phyloP scores from a whole-genome alignment of 257 asterid genomes.

The Solanum pinnatisectum region DNA sequence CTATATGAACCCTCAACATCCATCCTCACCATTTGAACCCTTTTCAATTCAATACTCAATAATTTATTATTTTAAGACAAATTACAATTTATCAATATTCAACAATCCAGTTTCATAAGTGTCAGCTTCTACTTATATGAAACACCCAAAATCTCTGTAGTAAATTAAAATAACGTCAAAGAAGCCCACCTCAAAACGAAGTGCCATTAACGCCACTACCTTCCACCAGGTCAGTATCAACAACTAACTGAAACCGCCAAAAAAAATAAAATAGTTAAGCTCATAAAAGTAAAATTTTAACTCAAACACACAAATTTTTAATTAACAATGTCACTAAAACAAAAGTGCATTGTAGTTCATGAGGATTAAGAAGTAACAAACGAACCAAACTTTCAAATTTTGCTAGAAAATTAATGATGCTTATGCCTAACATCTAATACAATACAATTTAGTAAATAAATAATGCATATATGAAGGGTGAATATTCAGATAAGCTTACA shows the following conservation, averaged over 20 bases:
- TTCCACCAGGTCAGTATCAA: neutral
- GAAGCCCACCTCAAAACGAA: slow-evolving; percentile 33
- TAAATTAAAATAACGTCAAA: neutral
- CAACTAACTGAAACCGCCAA: neutral
- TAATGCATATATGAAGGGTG: neutral
- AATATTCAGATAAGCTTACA: neutral
- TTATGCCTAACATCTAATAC: neutral
- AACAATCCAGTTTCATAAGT: neutral
- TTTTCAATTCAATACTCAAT: neutral
- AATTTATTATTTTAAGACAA: neutral
- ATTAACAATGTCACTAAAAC: neutral
- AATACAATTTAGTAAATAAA: neutral
- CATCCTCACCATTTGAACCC: neutral
- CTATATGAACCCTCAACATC: neutral
- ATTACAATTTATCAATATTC: neutral
- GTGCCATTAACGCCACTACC: slow-evolving; percentile 19
- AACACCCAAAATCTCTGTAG: neutral
- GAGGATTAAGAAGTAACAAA: neutral
- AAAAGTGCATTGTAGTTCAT: neutral
- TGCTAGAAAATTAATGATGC: neutral
- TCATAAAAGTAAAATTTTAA: neutral
- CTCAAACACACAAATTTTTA: neutral
- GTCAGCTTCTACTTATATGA: neutral
- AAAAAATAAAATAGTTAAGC: neutral
- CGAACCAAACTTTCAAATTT: neutral